Evolutionary conservation across 129 eudicot species (phyloP).

Genomic region (Helichrysum umbraculigerum): DNA sequence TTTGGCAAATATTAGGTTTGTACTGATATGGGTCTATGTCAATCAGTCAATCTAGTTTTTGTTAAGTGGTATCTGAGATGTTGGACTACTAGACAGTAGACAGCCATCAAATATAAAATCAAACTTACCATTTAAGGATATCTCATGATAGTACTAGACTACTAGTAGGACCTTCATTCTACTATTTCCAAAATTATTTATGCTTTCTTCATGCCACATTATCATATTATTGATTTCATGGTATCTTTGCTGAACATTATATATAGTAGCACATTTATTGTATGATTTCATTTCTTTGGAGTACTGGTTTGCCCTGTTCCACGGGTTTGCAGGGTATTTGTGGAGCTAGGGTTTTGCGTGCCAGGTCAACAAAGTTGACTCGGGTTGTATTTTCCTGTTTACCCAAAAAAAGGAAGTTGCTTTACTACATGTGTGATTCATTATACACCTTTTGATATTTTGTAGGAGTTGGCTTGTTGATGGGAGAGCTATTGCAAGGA

Average conservation of each 20-base stretch:
- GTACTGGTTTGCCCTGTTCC: background rate
- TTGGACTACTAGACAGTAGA: background rate
- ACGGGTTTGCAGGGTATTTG: background rate
- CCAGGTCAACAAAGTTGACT: background rate
- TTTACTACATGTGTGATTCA: background rate
- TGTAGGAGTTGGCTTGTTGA: conserved; percentile 82
- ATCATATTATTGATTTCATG: background rate
- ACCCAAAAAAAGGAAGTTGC: background rate
- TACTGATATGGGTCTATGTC: background rate
- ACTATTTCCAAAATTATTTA: background rate
- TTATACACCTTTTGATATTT: background rate
- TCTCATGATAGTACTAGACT: background rate
- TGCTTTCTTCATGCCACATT: conserved; percentile 1
- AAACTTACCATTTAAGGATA: background rate
- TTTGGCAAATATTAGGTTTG: background rate
- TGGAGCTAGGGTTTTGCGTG: background rate
- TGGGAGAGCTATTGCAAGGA: conserved; percentile 60
- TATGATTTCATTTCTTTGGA: background rate
- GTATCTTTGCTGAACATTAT: background rate
- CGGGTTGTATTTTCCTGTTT: background rate
- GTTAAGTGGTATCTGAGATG: background rate
- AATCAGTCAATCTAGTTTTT: background rate
- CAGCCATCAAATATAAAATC: background rate
- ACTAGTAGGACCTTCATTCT: background rate
- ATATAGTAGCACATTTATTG: background rate